phyloP scores from a whole-genome alignment of 176 grass and related monocot genomes.

The Aegilops speltoides region DNA sequence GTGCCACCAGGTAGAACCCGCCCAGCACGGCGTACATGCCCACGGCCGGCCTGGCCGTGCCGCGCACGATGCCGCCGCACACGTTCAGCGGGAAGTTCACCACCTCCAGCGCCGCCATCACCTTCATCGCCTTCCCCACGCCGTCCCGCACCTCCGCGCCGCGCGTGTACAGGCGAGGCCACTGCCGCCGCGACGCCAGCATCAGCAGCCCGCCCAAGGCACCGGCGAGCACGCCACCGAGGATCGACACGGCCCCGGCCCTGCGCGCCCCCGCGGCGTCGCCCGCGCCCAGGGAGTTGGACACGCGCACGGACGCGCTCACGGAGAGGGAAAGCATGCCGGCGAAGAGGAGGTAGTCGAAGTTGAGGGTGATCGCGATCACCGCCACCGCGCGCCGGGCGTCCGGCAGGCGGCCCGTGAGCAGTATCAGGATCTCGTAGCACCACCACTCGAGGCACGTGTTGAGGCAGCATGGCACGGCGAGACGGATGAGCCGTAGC shows the following conservation, averaged over 20 bases:
- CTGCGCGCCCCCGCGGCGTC: slow-evolving; percentile 29
- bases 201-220: slow-evolving; percentile 39
- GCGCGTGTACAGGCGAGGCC: slow-evolving; percentile 56
- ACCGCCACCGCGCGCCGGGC: slow-evolving; percentile 58
- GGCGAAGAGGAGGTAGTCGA: slow-evolving; percentile 89
- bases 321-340: slow-evolving; percentile 78
- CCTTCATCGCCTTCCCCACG: slow-evolving; percentile 59
- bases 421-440: slow-evolving; percentile 91
- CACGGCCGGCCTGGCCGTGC: slow-evolving; percentile 65
- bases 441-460: slow-evolving; percentile 99
- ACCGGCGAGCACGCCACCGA: slow-evolving; percentile 29
- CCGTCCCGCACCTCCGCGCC: slow-evolving; percentile 43
- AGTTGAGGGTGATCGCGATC: slow-evolving; percentile 80
- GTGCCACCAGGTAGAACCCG: slow-evolving; percentile 78
- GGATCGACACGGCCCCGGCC: slow-evolving; percentile 52
- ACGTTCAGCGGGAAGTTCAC: slow-evolving; percentile 81
- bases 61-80: slow-evolving; percentile 73
- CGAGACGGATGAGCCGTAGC: slow-evolving; percentile 48
- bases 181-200: slow-evolving; percentile 42
- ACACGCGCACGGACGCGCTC: slow-evolving; percentile 76
- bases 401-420: slow-evolving; percentile 79
- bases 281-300: slow-evolving; percentile 83
- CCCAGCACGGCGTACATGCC: slow-evolving; percentile 67
- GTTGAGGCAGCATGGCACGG: slow-evolving; percentile 69
- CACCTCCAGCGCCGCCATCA: slow-evolving; percentile 87